Evolutionary conservation across 495 filamentous ascomycete species (phyloP).

Genomic region (Annulohypoxylon stygium): DNA sequence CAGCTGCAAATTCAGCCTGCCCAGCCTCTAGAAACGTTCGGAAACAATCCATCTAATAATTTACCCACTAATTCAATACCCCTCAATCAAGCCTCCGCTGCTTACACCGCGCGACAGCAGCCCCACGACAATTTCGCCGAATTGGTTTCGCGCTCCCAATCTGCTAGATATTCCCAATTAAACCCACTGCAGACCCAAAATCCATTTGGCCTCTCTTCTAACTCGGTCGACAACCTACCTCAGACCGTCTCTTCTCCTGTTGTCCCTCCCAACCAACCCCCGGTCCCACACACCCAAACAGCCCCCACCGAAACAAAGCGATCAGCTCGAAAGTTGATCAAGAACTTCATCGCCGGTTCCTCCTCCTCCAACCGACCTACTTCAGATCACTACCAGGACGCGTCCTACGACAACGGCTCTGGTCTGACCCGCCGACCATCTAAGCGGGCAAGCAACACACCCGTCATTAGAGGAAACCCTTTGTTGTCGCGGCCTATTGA

Average conservation of each 20-base stretch:
- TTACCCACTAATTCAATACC: slow-evolving; percentile 50
- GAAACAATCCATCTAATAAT: slow-evolving; percentile 40
- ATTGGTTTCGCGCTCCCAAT: slow-evolving; percentile 54
- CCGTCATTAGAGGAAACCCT: slow-evolving; percentile 38
- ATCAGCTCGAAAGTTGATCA: slow-evolving; percentile 62
- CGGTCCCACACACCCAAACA: slow-evolving; percentile 52
- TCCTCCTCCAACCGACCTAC: slow-evolving; percentile 51
- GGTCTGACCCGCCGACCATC: slow-evolving; percentile 62
- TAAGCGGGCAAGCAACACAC: slow-evolving; percentile 61
- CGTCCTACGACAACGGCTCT: slow-evolving; percentile 57
- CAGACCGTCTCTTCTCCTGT: slow-evolving; percentile 51
- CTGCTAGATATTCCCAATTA: slow-evolving; percentile 52
- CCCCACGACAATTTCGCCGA: slow-evolving; percentile 54
- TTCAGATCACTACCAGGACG: slow-evolving; percentile 55
- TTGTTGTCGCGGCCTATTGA: slow-evolving; percentile 51
- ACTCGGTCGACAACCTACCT: slow-evolving; percentile 57
- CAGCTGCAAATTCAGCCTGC: slow-evolving; percentile 34
- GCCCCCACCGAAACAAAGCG: slow-evolving; percentile 56
- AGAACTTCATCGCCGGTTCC: slow-evolving; percentile 59
- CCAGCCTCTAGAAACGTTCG: slow-evolving; percentile 40
- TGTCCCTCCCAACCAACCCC: slow-evolving; percentile 45
- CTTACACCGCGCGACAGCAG: slow-evolving; percentile 48
- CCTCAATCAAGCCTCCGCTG: slow-evolving; percentile 51
- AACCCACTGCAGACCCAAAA: slow-evolving; percentile 50
- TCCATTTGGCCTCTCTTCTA: slow-evolving; percentile 48